phyloP scores from a whole-genome alignment of 306 rosid species.

The Quercus glauca region DNA sequence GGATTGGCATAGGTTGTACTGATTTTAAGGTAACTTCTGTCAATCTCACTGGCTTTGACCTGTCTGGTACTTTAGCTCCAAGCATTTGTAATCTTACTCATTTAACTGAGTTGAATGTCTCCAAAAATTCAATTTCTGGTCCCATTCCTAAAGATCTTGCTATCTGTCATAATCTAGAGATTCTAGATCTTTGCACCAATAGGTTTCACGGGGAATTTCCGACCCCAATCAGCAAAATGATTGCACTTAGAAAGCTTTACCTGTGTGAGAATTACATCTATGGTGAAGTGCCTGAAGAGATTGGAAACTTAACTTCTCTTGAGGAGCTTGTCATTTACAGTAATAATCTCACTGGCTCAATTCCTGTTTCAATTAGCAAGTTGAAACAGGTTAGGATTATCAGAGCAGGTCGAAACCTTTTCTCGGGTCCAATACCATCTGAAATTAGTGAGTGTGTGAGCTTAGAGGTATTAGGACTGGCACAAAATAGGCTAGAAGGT shows the following conservation, averaged over 20 bases:
- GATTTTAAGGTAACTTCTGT: slow-evolving; percentile 58
- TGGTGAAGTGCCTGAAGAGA: slow-evolving; percentile 47
- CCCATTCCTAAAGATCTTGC: slow-evolving; percentile 47
- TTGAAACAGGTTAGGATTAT: slow-evolving; percentile 59
- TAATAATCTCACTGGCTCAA: slow-evolving; percentile 62
- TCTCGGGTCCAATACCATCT: slow-evolving; percentile 57
- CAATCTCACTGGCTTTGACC: slow-evolving; percentile 41
- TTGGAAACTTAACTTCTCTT: slow-evolving; percentile 52
- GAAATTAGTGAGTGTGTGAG: slow-evolving; percentile 57
- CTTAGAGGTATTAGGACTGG: slow-evolving; percentile 62
- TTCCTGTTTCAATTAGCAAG: slow-evolving; percentile 51
- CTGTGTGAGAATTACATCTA: slow-evolving; percentile 66
- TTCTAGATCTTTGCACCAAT: slow-evolving; percentile 75
- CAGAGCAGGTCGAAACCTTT: slow-evolving; percentile 58
- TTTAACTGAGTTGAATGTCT: slow-evolving; percentile 51
- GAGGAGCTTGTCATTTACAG: slow-evolving; percentile 70
- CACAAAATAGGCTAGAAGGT: slow-evolving; percentile 67
- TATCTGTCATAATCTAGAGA: slow-evolving; percentile 49
- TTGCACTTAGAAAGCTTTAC: slow-evolving; percentile 52
- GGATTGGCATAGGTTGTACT: slow-evolving; percentile 63
- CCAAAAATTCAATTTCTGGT: slow-evolving; percentile 62
- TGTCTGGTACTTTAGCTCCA: slow-evolving; percentile 62
- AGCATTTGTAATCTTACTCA: slow-evolving; percentile 50
- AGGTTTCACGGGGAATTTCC: slow-evolving; percentile 59
- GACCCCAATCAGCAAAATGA: slow-evolving; percentile 38